phyloP scores from a whole-genome alignment of 2,329 filamentous ascomycete genomes.

The Ceratocystis alfenasii region DNA sequence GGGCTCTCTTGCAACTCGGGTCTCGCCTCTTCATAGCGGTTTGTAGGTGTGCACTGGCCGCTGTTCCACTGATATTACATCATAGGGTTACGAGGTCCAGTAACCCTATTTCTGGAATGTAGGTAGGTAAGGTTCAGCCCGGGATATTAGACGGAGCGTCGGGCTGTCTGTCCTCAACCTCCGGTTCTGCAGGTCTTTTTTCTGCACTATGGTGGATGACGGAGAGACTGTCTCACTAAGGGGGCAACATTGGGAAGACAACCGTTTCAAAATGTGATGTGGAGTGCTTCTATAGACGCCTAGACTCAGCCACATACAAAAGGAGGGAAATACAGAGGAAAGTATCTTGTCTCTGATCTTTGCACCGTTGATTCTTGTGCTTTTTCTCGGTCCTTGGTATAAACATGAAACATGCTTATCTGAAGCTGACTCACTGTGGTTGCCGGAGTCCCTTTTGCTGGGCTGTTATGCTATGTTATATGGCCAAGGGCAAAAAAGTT shows the following conservation, averaged over 20 bases:
- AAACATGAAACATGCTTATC: constrained; percentile 8
- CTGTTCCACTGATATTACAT: no score
- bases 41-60: not conserved
- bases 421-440: not conserved
- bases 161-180: not conserved
- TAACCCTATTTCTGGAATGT: not conserved
- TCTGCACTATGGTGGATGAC: not conserved
- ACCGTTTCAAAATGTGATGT: not conserved
- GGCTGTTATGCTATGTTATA: not conserved
- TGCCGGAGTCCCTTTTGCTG: not conserved
- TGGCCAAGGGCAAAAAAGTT: not conserved
- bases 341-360: not conserved
- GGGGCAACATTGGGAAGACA: not conserved
- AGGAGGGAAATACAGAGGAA: not conserved
- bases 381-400: not conserved
- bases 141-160: not conserved
- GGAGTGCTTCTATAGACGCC: not conserved
- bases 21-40: not conserved
- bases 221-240: not conserved
- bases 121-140: not conserved
- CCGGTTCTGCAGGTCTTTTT: not conserved
- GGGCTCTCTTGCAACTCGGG: not conserved
- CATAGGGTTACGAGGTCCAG: not conserved
- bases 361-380: not conserved
- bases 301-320: constrained; percentile 4